Evolutionary conservation across 768 basidiomycete genomes (phyloP).

Genomic region (Leccinum ochraceum): DNA sequence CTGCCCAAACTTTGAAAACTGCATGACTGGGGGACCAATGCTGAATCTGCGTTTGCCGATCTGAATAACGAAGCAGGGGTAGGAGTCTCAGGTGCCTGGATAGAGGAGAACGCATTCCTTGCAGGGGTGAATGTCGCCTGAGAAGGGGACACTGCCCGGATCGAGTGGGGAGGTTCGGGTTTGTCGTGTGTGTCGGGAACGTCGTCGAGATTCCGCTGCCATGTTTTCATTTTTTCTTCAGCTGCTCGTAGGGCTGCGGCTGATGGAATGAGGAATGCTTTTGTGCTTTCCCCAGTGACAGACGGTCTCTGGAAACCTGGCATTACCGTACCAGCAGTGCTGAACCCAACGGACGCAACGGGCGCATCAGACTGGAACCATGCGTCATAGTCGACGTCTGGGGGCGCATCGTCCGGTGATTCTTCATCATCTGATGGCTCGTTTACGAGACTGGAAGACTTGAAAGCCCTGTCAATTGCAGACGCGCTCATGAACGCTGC

Average conservation of each 20-base stretch:
- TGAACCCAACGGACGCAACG: constrained; percentile 37
- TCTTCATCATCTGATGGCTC: constrained; percentile 18
- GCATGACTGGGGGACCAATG: constrained; percentile 15
- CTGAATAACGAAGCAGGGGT: constrained; percentile 33
- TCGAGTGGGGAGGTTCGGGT: constrained; percentile 3
- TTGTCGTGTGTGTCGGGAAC: constrained; percentile 24
- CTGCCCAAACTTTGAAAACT: constrained; percentile 10
- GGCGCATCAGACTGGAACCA: constrained; percentile 49
- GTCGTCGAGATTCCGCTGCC: constrained; percentile 44
- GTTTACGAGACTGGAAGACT: background rate
- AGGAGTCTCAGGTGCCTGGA: constrained; percentile 39
- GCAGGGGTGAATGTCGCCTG: constrained; percentile 40
- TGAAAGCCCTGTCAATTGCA: constrained; percentile 4
- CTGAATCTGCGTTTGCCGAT: constrained; percentile 24
- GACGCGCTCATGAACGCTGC: constrained; percentile 23
- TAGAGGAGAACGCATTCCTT: constrained; percentile 36
- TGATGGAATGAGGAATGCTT: constrained; percentile 52
- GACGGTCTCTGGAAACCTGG: constrained; percentile 23
- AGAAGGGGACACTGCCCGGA: constrained; percentile 14
- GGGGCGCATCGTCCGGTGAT: constrained; percentile 41
- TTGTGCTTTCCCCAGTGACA: background rate
- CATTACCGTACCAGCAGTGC: constrained; percentile 33
- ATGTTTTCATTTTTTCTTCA: constrained; percentile 49
- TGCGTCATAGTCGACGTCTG: constrained; percentile 43
- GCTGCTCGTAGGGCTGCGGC: constrained; percentile 55